A percentile compares a stretch with the other conserved stretches of the same genome.
phyloP scores from a whole-genome alignment of 1,139 yeast genomes.

The Candida sojae region DNA sequence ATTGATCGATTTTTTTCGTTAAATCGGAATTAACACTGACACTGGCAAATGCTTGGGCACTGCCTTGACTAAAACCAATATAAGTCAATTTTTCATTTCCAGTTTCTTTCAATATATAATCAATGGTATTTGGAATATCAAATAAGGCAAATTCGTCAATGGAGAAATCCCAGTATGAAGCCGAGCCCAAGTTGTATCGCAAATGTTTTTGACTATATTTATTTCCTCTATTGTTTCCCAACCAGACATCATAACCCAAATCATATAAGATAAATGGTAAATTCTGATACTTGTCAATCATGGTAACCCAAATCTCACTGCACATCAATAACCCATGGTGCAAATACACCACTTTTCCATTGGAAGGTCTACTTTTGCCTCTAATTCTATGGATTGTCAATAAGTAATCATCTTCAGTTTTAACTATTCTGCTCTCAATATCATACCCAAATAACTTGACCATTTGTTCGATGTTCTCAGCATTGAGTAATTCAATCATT shows the following conservation, averaged over 20 bases:
- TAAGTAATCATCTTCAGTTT: conserved; percentile 41
- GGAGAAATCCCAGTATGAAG: conserved; percentile 46
- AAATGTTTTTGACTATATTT: conserved; percentile 67
- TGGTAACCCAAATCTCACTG: conserved; percentile 86
- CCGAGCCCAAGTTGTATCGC: conserved; percentile 36
- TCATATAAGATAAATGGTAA: conserved; percentile 78
- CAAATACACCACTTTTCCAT: conserved; percentile 64
- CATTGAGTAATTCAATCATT: conserved; percentile 35
- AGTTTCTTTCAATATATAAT: conserved; percentile 34
- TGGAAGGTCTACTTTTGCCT: conserved; percentile 15
- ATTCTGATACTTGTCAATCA: conserved; percentile 60
- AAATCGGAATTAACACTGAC: conserved; percentile 69
- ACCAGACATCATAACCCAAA: conserved; percentile 87
- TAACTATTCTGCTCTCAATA: conserved; percentile 39
- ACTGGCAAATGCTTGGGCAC: conserved; percentile 88
- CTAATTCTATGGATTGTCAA: conserved; percentile 36
- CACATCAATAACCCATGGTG: conserved; percentile 94
- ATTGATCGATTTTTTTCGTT: conserved; percentile 65
- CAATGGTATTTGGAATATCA: conserved; percentile 48
- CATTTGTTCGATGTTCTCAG: conserved; percentile 36
- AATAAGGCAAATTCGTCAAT: conserved; percentile 50
- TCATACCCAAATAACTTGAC: conserved; percentile 40
- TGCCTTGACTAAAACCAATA: conserved; percentile 89
- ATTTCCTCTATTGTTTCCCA: conserved; percentile 89
- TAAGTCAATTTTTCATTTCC: conserved; percentile 51